Conservation (phyloP, 2,329 filamentous ascomycete species). For the Penicillium brasilianum region DNA sequence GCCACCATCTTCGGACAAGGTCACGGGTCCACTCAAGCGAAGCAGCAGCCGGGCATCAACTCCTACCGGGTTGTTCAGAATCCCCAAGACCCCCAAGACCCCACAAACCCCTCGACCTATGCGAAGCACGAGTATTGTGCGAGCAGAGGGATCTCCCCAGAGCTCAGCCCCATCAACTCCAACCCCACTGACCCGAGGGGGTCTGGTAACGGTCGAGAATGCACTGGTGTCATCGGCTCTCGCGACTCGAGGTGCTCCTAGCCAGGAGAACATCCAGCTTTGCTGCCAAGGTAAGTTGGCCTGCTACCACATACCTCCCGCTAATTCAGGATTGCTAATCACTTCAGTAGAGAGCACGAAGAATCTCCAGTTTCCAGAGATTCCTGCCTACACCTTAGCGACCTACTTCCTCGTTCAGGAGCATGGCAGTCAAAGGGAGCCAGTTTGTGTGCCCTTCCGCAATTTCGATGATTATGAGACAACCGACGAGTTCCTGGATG, state of each 20-base stretch:
- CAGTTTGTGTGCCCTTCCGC: slow-evolving; percentile 10
- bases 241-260: not conserved
- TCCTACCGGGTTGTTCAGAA: not conserved
- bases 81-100: not conserved
- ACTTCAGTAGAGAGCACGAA: not conserved
- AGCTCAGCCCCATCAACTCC: not conserved
- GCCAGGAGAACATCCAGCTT: not conserved
- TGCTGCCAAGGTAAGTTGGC: not conserved
- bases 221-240: not conserved
- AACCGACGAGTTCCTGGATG: slow-evolving; percentile 14
- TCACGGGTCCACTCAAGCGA: not conserved
- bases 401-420: slow-evolving; percentile 21
- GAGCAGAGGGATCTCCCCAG: not conserved
- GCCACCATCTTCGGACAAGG: not conserved
- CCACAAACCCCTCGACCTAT: not conserved
- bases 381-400: not conserved
- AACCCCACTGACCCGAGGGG: not conserved
- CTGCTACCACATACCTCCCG: not conserved
- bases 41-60: not conserved
- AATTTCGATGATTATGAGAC: slow-evolving; percentile 11
- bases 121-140: not conserved
- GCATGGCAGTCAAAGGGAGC: not conserved
- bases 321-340: not conserved
- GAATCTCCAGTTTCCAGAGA: not conserved
- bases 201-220: not conserved